Evolutionary conservation across 805 yeast species (phyloP).

Genomic region (Cyberlindnera saturnus): DNA sequence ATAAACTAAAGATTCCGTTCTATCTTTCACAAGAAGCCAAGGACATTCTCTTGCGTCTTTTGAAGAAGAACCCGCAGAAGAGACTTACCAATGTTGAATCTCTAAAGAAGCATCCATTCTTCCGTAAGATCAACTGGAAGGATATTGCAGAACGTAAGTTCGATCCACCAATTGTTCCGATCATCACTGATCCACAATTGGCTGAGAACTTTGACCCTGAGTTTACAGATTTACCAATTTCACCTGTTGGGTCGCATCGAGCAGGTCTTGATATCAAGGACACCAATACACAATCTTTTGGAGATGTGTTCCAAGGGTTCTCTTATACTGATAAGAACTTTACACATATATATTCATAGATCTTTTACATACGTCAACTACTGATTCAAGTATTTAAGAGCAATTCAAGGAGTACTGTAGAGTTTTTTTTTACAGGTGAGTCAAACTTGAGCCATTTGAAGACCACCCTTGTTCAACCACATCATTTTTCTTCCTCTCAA

Average conservation of each 20-base stretch:
- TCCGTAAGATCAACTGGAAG: conserved; percentile 72
- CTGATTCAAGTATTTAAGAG: no score
- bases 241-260: conserved; percentile 20
- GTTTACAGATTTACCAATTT: conserved; percentile 63
- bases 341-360: conserved; percentile 17
- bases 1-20: conserved; percentile 63
- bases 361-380: neutral
- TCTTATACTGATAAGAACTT: conserved; percentile 32
- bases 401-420: no score
- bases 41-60: conserved; percentile 58
- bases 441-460: no score
- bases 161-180: conserved; percentile 76
- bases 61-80: conserved; percentile 64
- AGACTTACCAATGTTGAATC: conserved; percentile 54
- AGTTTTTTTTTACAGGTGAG: no score
- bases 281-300: conserved; percentile 1
- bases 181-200: conserved; percentile 70
- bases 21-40: conserved; percentile 77
- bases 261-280: conserved; percentile 10
- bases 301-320: conserved; percentile 36
- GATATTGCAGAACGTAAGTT: conserved; percentile 38
- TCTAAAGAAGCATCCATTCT: conserved; percentile 63
- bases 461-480: no score
- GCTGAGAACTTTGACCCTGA: conserved; percentile 84
- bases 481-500: no score